A percentile compares a stretch with the other conserved stretches of the same genome.
These are phyloP conservation scores for Fusarium pseudocircinatum DNA, from an alignment of 2,329 filamentous ascomycete genomes.

Conservation along the genomic window DNA sequence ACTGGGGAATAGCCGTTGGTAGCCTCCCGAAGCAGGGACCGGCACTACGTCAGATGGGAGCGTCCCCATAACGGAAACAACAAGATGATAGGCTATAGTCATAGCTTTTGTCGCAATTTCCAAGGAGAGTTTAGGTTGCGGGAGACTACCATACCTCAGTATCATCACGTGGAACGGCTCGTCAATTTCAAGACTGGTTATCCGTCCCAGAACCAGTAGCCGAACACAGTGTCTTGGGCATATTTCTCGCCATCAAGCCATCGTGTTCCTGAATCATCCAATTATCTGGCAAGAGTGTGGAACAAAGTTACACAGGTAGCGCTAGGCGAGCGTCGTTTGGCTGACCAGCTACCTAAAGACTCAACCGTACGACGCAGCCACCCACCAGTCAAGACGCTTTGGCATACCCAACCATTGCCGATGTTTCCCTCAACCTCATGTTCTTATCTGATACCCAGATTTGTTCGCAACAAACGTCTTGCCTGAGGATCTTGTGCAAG, in stretches of 20 bases:
- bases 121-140: constrained; percentile 8
- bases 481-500: constrained; percentile 8
- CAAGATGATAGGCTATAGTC: background rate
- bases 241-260: background rate
- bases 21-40: constrained; percentile 9
- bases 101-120: background rate
- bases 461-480: background rate
- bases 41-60: background rate
- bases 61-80: background rate
- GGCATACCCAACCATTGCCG: background rate
- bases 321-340: constrained; percentile 22
- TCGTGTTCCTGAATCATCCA: constrained; percentile 1
- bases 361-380: constrained; percentile 15
- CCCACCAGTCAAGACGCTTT: constrained; percentile 5
- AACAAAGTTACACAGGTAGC: constrained; percentile 27
- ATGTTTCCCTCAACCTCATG: background rate
- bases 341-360: constrained; percentile 11
- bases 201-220: constrained; percentile 7
- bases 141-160: background rate
- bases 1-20: constrained; percentile 9
- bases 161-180: constrained; percentile 15
- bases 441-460: background rate
- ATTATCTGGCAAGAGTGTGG: constrained; percentile 28
- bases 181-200: background rate
- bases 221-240: constrained; percentile 18